phyloP scores from a whole-genome alignment of 2,329 filamentous ascomycete species.

The Mycosphaerella arachidis region DNA sequence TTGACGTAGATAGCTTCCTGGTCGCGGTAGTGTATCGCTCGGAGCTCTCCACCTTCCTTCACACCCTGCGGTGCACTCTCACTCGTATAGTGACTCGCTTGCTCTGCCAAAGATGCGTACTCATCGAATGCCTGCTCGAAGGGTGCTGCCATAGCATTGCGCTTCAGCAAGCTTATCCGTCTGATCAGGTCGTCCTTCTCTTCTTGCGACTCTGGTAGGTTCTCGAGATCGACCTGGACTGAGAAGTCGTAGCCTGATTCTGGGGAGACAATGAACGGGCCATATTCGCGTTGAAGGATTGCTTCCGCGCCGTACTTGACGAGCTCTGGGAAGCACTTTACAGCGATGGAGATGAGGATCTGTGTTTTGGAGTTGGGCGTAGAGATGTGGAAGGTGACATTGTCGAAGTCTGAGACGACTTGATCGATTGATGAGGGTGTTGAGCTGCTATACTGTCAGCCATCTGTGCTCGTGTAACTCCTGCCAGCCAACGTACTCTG shows the following conservation, averaged over 20 bases:
- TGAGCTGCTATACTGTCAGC: conserved; percentile 56
- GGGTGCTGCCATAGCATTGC: conserved; percentile 97
- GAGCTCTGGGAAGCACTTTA: conserved; percentile 91
- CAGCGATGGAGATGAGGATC: conserved; percentile 89
- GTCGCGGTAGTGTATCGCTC: conserved; percentile 96
- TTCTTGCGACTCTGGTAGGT: conserved; percentile 77
- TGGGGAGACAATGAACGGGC: conserved; percentile 77
- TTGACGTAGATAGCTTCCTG: conserved; percentile 99
- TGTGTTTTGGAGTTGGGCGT: conserved; percentile 91
- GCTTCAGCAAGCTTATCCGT: conserved; percentile 87
- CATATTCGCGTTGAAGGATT: conserved; percentile 92
- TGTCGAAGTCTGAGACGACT: conserved; percentile 97
- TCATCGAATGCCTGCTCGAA: conserved; percentile 97
- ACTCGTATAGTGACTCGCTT: conserved; percentile 85
- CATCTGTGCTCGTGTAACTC: neutral
- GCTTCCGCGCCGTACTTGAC: conserved; percentile 88
- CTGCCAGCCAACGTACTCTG: conserved; percentile 23
- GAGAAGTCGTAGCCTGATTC: conserved; percentile 97
- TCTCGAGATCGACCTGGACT: conserved; percentile 81
- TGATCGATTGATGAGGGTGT: conserved; percentile 89
- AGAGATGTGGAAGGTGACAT: conserved; percentile 96
- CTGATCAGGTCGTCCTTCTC: conserved; percentile 79
- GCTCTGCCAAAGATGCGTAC: conserved; percentile 78
- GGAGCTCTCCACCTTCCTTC: conserved; percentile 82
- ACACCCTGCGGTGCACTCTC: conserved; percentile 92